phyloP scores from a whole-genome alignment of 2,329 filamentous ascomycete genomes.

The Coniochaeta pulveracea region DNA sequence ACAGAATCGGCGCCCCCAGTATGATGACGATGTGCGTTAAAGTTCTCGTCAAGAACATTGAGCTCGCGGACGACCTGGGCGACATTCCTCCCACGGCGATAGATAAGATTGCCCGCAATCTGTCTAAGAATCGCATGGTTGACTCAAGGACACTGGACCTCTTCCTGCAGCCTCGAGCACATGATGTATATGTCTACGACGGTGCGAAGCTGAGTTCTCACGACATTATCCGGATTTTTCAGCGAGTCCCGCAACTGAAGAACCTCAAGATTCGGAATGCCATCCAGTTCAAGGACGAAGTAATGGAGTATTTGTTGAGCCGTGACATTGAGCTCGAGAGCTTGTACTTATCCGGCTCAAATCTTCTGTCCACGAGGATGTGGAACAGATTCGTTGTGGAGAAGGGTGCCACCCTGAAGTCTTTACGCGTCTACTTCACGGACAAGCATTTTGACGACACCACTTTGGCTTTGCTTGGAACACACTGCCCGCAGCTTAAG shows the following conservation, averaged over 20 bases:
- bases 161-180: constrained; percentile 40
- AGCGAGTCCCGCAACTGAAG: constrained; percentile 57
- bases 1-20: constrained; percentile 54
- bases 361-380: constrained; percentile 64
- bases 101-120: constrained; percentile 46
- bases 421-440: constrained; percentile 70
- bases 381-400: constrained; percentile 61
- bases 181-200: constrained; percentile 46
- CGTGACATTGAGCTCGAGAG: constrained; percentile 58
- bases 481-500: constrained; percentile 54
- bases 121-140: constrained; percentile 49
- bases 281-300: constrained; percentile 82
- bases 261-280: constrained; percentile 69
- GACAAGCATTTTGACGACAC: constrained; percentile 73
- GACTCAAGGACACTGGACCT: constrained; percentile 41
- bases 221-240: constrained; percentile 74
- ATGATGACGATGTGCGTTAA: constrained; percentile 54
- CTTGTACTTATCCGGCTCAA: constrained; percentile 73
- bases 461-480: constrained; percentile 48
- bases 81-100: constrained; percentile 42
- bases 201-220: constrained; percentile 55
- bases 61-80: constrained; percentile 50
- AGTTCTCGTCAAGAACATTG: constrained; percentile 49
- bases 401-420: constrained; percentile 54
- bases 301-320: constrained; percentile 69